Conservation (phyloP, 768 basidiomycete genomes). For the Calocera cornea region DNA sequence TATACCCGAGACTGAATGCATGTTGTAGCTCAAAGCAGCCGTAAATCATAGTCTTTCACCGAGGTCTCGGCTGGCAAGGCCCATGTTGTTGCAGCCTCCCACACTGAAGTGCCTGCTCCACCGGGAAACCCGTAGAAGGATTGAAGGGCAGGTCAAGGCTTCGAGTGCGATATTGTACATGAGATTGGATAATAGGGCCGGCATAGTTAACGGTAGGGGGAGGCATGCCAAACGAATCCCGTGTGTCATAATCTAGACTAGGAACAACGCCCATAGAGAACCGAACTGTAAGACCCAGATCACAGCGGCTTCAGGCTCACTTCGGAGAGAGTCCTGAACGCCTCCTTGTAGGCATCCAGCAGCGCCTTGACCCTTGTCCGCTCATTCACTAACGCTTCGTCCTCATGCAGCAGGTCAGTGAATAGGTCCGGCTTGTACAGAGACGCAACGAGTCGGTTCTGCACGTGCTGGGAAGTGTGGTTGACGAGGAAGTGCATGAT, state of each 20-base stretch:
- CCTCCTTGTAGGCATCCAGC: constrained; percentile 90
- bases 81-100: too few relatives aligned
- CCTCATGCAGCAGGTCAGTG: constrained; percentile 80
- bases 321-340: constrained; percentile 76
- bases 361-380: constrained; percentile 84
- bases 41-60: too few relatives aligned
- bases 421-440: constrained; percentile 94
- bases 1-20: too few relatives aligned
- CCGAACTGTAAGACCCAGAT: neutral
- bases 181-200: neutral
- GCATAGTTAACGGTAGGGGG: neutral
- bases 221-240: neutral
- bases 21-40: too few relatives aligned
- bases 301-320: constrained; percentile 46
- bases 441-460: constrained; percentile 86
- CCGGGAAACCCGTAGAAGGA: too few relatives aligned
- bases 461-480: constrained; percentile 89
- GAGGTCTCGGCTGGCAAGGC: too few relatives aligned
- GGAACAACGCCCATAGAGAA: neutral
- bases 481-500: constrained; percentile 98
- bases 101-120: too few relatives aligned
- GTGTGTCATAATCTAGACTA: constrained; percentile 3
- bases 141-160: neutral
- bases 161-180: neutral
- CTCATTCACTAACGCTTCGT: constrained; percentile 89